A percentile compares a stretch with the other conserved stretches of the same genome.
Conservation (phyloP, 2,329 filamentous ascomycete genomes). For the Calonectria hongkongensis region DNA sequence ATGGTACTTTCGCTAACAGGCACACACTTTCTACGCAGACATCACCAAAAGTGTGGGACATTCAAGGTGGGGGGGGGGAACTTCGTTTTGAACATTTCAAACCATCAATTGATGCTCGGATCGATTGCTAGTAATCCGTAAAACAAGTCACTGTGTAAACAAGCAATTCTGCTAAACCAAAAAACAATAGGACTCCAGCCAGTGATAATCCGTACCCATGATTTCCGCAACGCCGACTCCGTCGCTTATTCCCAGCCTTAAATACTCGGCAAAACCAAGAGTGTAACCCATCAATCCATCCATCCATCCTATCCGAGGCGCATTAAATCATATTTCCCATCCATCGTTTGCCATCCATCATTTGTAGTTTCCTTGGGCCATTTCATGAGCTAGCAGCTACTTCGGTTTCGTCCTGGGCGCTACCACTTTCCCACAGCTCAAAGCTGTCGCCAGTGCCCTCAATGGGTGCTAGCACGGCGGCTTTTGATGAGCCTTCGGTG, state of each 20-base stretch:
- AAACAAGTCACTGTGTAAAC: constrained; percentile 26
- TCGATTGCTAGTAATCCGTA: constrained; percentile 8
- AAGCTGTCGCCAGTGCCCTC: constrained; percentile 77
- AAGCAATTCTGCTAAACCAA: constrained; percentile 41
- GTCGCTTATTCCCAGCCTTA: constrained; percentile 37
- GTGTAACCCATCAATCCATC: constrained; percentile 21
- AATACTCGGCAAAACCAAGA: constrained; percentile 23
- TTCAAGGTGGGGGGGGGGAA: not conserved
- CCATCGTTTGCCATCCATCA: constrained; percentile 39
- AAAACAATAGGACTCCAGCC: constrained; percentile 53
- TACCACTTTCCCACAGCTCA: constrained; percentile 83
- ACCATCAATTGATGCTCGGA: constrained; percentile 11
- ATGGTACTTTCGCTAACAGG: not conserved
- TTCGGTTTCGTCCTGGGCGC: constrained; percentile 75
- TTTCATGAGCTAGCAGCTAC: constrained; percentile 50
- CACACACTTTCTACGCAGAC: not conserved
- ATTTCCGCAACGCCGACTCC: constrained; percentile 44
- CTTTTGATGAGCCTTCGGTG: constrained; percentile 62
- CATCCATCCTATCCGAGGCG: constrained; percentile 14
- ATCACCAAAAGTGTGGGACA: not conserved
- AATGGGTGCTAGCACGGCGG: constrained; percentile 71
- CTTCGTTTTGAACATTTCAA: not conserved
- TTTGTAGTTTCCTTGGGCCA: constrained; percentile 1
- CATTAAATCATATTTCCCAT: constrained; percentile 31
- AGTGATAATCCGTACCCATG: constrained; percentile 54